phyloP scores from a whole-genome alignment of 164 flowering plant species.

The Tetrastigma voinierianum region DNA sequence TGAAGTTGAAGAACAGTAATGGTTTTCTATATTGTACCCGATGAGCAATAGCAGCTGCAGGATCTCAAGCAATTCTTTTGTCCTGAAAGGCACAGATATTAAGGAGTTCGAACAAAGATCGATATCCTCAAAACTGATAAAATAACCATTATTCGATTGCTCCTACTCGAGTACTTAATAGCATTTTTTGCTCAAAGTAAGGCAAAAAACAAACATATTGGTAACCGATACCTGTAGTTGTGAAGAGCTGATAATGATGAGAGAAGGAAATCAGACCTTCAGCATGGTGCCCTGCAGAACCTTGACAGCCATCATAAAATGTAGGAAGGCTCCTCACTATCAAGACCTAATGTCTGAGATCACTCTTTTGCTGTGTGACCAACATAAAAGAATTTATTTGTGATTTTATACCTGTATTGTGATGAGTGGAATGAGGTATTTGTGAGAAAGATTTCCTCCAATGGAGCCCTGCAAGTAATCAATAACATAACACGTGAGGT shows the following conservation, averaged over 20 bases:
- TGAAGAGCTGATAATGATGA: constrained; percentile 80
- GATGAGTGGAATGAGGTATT: constrained; percentile 47
- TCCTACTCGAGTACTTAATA: neutral
- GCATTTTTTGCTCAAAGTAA: too few species aligned
- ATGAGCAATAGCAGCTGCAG: constrained; percentile 82
- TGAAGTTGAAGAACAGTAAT: constrained; percentile 69
- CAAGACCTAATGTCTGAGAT: constrained; percentile 39
- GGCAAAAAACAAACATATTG: neutral
- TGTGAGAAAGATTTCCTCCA: constrained; percentile 68
- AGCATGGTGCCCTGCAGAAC: constrained; percentile 78
- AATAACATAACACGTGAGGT: constrained; percentile 79
- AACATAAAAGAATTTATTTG: constrained; percentile 50
- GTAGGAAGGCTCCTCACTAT: constrained; percentile 76
- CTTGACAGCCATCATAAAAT: constrained; percentile 92
- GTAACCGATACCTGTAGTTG: constrained; percentile 65
- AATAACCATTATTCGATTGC: neutral
- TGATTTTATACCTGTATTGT: constrained; percentile 60
- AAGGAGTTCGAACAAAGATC: constrained; percentile 5
- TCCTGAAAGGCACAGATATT: constrained; percentile 51
- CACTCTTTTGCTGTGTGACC: constrained; percentile 54
- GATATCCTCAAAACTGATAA: neutral
- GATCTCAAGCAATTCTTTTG: constrained; percentile 64
- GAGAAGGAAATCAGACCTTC: constrained; percentile 86
- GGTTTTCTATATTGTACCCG: constrained; percentile 68
- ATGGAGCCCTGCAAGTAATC: constrained; percentile 76